phyloP scores from a whole-genome alignment of 257 asterid species.

The Nicotiana benthamiana region DNA sequence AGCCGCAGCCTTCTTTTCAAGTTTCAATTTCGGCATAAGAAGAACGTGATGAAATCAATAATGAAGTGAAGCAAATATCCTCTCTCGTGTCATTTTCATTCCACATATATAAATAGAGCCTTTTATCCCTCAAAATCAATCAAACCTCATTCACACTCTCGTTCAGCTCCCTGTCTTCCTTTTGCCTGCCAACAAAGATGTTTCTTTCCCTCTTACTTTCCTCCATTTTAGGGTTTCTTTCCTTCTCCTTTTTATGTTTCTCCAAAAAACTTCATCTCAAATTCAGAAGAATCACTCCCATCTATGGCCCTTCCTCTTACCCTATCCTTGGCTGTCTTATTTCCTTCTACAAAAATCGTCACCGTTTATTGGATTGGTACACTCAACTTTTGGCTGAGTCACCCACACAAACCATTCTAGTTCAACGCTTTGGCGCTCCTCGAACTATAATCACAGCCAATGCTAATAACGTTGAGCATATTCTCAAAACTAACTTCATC shows the following conservation, averaged over 20 bases:
- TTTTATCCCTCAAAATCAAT: not conserved
- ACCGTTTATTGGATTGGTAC: conserved; percentile 53
- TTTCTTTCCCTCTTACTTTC: conserved; percentile 11
- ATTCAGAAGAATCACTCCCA: conserved; percentile 1
- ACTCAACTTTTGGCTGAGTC: conserved; percentile 41
- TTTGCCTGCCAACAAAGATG: not conserved
- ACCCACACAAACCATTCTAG: conserved; percentile 12
- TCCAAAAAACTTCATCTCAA: conserved; percentile 3
- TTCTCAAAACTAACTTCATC: conserved; percentile 44
- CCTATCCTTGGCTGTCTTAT: conserved; percentile 38
- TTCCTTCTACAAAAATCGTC: conserved; percentile 54
- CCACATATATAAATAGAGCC: not conserved
- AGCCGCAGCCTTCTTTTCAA: not conserved
- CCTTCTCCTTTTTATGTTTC: not conserved
- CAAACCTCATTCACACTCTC: not conserved
- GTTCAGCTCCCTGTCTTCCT: too few relatives aligned
- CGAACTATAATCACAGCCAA: conserved; percentile 52
- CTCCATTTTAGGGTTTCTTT: conserved; percentile 18
- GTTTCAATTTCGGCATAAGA: not conserved
- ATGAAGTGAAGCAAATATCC: not conserved
- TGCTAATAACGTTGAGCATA: conserved; percentile 55
- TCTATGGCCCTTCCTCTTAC: not conserved
- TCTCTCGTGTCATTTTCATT: not conserved
- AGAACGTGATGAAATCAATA: not conserved
- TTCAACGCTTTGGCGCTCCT: conserved; percentile 18